Evolutionary conservation across 2,329 filamentous ascomycete genomes (phyloP).

Genomic region (Paecilomyces dactylethromorphus): DNA sequence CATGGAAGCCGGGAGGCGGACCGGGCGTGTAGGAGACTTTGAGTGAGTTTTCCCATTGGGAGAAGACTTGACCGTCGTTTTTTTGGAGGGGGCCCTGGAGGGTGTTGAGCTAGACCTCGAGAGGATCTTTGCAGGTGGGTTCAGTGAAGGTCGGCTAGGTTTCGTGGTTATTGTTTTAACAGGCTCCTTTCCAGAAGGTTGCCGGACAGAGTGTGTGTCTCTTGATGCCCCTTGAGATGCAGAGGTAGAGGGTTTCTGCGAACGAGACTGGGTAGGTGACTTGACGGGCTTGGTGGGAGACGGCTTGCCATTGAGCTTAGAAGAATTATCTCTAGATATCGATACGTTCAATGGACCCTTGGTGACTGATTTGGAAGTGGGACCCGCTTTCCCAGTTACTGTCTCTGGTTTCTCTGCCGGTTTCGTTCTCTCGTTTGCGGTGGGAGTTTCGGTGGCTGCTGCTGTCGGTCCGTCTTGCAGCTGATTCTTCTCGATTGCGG

Average conservation of each 20-base stretch:
- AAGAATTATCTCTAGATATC: slow-evolving; percentile 17
- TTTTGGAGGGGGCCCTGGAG: slow-evolving; percentile 19
- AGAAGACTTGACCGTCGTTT: slow-evolving; percentile 14
- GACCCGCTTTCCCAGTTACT: slow-evolving; percentile 12
- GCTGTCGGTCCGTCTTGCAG: not conserved
- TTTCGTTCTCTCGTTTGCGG: slow-evolving; percentile 1
- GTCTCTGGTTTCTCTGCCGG: slow-evolving; percentile 5
- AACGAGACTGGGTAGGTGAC: slow-evolving; percentile 14
- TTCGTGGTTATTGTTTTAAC: slow-evolving; percentile 22
- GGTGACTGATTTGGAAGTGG: slow-evolving; percentile 15
- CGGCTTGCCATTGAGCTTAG: slow-evolving; percentile 15
- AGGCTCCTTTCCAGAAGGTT: slow-evolving; percentile 24
- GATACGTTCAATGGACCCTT: slow-evolving; percentile 27
- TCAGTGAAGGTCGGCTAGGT: slow-evolving; percentile 24
- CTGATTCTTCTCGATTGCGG: not conserved
- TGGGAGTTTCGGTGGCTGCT: not conserved
- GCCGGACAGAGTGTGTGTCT: slow-evolving; percentile 18
- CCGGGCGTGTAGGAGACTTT: slow-evolving; percentile 34
- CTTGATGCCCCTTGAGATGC: slow-evolving; percentile 12
- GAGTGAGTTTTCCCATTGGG: slow-evolving; percentile 23
- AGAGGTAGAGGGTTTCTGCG: slow-evolving; percentile 13
- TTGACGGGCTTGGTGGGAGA: slow-evolving; percentile 11
- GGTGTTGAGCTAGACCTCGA: slow-evolving; percentile 21
- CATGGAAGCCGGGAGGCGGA: slow-evolving; percentile 33
- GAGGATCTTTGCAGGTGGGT: slow-evolving; percentile 19